Evolutionary conservation across 345 rosid species (phyloP).

Genomic region (Gossypium sturtianum): DNA sequence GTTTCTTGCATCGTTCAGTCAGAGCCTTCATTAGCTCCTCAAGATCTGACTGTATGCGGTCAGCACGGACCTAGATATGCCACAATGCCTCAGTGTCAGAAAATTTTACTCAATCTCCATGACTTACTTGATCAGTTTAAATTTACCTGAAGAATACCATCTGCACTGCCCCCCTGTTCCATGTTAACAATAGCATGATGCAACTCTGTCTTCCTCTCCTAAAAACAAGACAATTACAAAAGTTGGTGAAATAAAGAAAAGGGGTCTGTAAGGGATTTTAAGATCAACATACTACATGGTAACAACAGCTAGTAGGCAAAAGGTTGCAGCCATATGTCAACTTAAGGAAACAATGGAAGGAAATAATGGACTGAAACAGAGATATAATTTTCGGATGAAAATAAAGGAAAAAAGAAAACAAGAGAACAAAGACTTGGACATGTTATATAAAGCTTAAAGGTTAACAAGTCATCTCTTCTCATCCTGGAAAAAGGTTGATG

Average conservation of each 20-base stretch:
- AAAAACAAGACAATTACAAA: conserved; percentile 17
- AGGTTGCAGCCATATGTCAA: background rate
- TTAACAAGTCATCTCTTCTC: background rate
- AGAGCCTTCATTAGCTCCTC: conserved; percentile 84
- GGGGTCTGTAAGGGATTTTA: background rate
- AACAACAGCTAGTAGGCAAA: background rate
- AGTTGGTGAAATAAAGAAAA: background rate
- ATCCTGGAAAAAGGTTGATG: background rate
- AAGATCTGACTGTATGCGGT: conserved; percentile 89
- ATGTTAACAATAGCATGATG: conserved; percentile 80
- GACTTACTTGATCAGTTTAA: conserved; percentile 11
- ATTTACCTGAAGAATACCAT: conserved; percentile 92
- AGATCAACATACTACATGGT: background rate
- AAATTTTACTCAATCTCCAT: conserved; percentile 3
- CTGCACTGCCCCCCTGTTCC: conserved; percentile 93
- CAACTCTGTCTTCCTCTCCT: conserved; percentile 83
- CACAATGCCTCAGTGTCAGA: conserved; percentile 14
- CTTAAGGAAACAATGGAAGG: background rate
- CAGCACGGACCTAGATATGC: conserved; percentile 79
- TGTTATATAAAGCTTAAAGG: background rate
- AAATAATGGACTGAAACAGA: background rate
- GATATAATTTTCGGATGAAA: background rate
- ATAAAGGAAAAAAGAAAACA: background rate
- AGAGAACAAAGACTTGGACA: background rate
- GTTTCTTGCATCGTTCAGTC: conserved; percentile 77